Evolutionary conservation across 1,284 basidiomycete genomes (phyloP).

Genomic region (Afroboletus lepidellus): DNA sequence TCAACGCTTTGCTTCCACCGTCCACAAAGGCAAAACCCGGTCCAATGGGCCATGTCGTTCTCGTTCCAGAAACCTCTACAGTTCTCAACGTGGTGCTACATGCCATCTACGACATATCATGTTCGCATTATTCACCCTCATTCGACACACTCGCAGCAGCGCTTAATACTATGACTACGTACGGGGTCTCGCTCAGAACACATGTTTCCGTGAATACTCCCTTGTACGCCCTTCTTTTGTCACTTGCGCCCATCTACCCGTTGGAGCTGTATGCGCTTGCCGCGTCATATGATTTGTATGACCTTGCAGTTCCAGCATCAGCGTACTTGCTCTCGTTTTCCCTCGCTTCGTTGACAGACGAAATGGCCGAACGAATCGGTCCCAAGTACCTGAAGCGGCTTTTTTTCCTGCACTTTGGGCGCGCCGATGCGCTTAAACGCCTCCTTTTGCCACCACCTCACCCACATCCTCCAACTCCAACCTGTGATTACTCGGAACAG

Average conservation of each 20-base stretch:
- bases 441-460: conserved; percentile 61
- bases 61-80: conserved; percentile 49
- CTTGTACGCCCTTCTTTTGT: conserved; percentile 47
- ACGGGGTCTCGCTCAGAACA: conserved; percentile 48
- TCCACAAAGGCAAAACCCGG: conserved; percentile 29
- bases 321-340: conserved; percentile 59
- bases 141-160: conserved; percentile 48
- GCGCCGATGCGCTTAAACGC: conserved; percentile 50
- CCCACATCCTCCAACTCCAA: conserved; percentile 55
- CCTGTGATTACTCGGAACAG: conserved; percentile 60
- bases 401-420: conserved; percentile 44
- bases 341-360: conserved; percentile 56
- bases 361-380: conserved; percentile 57
- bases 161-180: conserved; percentile 47
- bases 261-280: conserved; percentile 61
- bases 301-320: conserved; percentile 58
- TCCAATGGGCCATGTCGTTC: conserved; percentile 44
- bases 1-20: conserved; percentile 47
- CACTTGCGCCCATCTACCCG: conserved; percentile 54
- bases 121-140: conserved; percentile 58
- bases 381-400: conserved; percentile 44
- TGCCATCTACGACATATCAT: conserved; percentile 57
- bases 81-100: conserved; percentile 65
- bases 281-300: conserved; percentile 52
- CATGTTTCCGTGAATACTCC: conserved; percentile 41